phyloP scores from a whole-genome alignment of 2,329 filamentous ascomycete genomes.

The Aspergillus awamori region DNA sequence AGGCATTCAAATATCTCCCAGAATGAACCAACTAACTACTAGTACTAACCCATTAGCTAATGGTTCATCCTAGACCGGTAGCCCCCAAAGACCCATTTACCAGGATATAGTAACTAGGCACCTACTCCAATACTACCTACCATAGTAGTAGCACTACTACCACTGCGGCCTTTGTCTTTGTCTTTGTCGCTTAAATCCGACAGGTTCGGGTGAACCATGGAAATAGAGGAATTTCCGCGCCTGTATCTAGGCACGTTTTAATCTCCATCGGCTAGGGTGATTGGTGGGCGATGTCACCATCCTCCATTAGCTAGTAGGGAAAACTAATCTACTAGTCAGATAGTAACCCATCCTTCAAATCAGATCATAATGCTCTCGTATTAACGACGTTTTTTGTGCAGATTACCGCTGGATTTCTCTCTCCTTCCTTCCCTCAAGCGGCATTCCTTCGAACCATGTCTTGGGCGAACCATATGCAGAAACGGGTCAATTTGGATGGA shows the following conservation, averaged over 20 bases:
- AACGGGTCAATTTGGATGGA: not conserved
- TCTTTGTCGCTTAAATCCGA: not conserved
- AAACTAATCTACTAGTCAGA: too few species aligned
- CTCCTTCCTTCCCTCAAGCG: not conserved
- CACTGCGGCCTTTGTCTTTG: not conserved
- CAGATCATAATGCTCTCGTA: not conserved
- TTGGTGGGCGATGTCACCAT: not conserved
- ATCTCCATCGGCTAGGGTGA: not conserved
- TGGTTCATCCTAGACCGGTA: too few species aligned
- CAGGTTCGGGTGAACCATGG: constrained; percentile 1
- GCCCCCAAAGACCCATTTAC: too few species aligned
- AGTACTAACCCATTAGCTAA: too few species aligned
- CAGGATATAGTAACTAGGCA: too few species aligned
- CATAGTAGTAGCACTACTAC: too few species aligned
- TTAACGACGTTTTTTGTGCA: not conserved
- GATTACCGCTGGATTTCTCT: not conserved
- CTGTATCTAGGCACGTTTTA: not conserved
- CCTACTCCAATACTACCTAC: too few species aligned
- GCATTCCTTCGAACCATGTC: not conserved
- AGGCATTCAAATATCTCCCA: too few species aligned
- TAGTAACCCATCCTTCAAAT: not conserved
- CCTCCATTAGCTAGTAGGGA: not conserved
- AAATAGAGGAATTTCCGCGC: not conserved
- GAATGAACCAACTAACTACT: too few species aligned
- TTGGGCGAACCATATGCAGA: not conserved